Conservation (phyloP, 805 yeast species). For the Candida cerambycidarum region DNA sequence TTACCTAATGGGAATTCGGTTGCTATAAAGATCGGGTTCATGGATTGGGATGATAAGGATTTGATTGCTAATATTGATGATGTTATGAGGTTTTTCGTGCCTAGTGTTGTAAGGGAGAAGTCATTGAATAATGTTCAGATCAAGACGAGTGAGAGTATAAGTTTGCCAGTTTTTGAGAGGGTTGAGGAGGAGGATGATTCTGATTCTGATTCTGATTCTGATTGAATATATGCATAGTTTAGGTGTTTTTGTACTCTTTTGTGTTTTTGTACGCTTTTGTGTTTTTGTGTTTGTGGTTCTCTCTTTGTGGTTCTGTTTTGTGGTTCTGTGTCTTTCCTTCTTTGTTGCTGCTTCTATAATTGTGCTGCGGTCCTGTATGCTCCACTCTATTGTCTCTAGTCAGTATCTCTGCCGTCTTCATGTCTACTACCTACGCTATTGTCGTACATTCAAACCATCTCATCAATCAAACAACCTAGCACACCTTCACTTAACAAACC, state of each 20-base stretch:
- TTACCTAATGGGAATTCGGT: slow-evolving; percentile 65
- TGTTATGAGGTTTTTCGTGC: slow-evolving; percentile 52
- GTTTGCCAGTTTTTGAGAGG: slow-evolving; percentile 51
- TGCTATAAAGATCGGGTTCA: slow-evolving; percentile 58
- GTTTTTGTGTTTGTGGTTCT: too few species aligned
- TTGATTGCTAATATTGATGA: slow-evolving; percentile 54
- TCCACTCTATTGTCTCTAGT: too few species aligned
- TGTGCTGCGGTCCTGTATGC: too few species aligned
- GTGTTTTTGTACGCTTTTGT: neutral
- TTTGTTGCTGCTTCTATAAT: too few species aligned
- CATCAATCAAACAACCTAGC: too few species aligned
- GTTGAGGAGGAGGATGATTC: slow-evolving; percentile 13
- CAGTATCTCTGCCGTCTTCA: too few species aligned
- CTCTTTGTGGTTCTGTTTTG: too few species aligned
- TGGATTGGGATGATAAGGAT: slow-evolving; percentile 43
- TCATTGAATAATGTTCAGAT: slow-evolving; percentile 44
- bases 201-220: slow-evolving; percentile 3
- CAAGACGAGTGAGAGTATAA: slow-evolving; percentile 65
- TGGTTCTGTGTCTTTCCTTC: too few species aligned
- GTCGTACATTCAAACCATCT: too few species aligned
- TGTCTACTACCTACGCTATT: too few species aligned
- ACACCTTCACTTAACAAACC: too few species aligned
- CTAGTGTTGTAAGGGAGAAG: slow-evolving; percentile 49
- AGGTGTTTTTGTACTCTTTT: neutral
- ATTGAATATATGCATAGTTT: too few species aligned